Evolutionary conservation across 768 basidiomycete genomes (phyloP).

Genomic region (Mycena polygramma): DNA sequence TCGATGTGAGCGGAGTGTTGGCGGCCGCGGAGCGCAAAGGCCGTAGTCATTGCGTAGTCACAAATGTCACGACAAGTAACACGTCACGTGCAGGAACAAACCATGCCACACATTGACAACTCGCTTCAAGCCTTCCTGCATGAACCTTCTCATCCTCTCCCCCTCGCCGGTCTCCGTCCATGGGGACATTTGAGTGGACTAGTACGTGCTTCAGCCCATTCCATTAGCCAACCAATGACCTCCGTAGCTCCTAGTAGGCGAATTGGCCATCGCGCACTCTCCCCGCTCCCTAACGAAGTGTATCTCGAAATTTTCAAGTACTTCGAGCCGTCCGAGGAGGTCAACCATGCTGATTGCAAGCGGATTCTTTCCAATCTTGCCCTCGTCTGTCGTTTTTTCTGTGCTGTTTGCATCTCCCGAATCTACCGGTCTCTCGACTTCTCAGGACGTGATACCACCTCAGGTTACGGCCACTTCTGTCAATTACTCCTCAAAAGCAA

Average conservation of each 20-base stretch:
- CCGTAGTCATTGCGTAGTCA: neutral
- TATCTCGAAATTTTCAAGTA: conserved; percentile 57
- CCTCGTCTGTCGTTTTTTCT: conserved; percentile 59
- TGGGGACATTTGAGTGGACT: conserved; percentile 24
- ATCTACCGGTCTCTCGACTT: conserved; percentile 53
- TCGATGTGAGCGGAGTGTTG: neutral
- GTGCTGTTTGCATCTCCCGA: conserved; percentile 52
- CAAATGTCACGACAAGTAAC: neutral
- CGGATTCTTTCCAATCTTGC: conserved; percentile 48
- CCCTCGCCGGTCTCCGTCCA: neutral
- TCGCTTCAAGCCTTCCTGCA: neutral
- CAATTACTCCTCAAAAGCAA: conserved; percentile 8
- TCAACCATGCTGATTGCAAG: conserved; percentile 36
- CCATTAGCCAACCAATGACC: too few relatives aligned
- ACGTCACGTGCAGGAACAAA: neutral
- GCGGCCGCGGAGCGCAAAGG: too few relatives aligned
- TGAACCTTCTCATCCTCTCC: neutral
- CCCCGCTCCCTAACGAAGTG: conserved; percentile 59
- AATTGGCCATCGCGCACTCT: conserved; percentile 26
- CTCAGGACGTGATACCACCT: conserved; percentile 10
- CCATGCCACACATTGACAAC: neutral
- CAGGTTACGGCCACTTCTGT: conserved; percentile 18
- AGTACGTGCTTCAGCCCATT: neutral
- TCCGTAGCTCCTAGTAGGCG: conserved; percentile 45
- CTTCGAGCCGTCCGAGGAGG: conserved; percentile 40